These are phyloP conservation scores for Pleurotus djamor DNA, from an alignment of 768 basidiomycete genomes.

Conservation along the genomic window DNA sequence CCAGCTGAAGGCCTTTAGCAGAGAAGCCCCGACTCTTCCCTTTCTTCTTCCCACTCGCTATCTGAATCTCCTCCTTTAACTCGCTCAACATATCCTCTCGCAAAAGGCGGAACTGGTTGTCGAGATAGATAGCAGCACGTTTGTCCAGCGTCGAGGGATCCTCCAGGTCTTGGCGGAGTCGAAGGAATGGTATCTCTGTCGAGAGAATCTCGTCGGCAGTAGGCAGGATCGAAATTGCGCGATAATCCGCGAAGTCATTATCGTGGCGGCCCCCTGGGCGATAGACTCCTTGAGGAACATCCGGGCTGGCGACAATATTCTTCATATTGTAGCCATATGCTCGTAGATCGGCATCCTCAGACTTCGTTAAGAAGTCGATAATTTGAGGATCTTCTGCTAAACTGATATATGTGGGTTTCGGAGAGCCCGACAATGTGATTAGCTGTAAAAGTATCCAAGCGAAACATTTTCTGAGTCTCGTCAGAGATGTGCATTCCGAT, in stretches of 20 bases:
- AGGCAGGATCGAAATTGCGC: conserved; percentile 60
- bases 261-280: conserved; percentile 68
- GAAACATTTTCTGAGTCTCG: conserved; percentile 21
- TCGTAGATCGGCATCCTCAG: conserved; percentile 21
- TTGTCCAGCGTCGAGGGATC: conserved; percentile 33
- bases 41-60: conserved; percentile 35
- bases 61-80: conserved; percentile 52
- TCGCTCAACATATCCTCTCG: conserved; percentile 64
- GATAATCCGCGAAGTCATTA: conserved; percentile 64
- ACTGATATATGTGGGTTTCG: conserved; percentile 32
- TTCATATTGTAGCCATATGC: conserved; percentile 35
- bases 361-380: conserved; percentile 19
- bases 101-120: conserved; percentile 65
- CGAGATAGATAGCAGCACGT: conserved; percentile 49
- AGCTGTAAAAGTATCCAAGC: conserved; percentile 51
- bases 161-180: conserved; percentile 39
- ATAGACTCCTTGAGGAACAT: conserved; percentile 17
- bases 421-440: conserved; percentile 31
- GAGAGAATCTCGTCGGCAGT: conserved; percentile 56
- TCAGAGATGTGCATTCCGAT: too few species aligned
- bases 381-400: conserved; percentile 30
- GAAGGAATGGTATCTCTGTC: conserved; percentile 43
- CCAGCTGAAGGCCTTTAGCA: conserved; percentile 33
- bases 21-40: conserved; percentile 33
- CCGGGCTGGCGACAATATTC: conserved; percentile 21